phyloP scores from a whole-genome alignment of 495 filamentous ascomycete genomes.

The Penicillium daleae region DNA sequence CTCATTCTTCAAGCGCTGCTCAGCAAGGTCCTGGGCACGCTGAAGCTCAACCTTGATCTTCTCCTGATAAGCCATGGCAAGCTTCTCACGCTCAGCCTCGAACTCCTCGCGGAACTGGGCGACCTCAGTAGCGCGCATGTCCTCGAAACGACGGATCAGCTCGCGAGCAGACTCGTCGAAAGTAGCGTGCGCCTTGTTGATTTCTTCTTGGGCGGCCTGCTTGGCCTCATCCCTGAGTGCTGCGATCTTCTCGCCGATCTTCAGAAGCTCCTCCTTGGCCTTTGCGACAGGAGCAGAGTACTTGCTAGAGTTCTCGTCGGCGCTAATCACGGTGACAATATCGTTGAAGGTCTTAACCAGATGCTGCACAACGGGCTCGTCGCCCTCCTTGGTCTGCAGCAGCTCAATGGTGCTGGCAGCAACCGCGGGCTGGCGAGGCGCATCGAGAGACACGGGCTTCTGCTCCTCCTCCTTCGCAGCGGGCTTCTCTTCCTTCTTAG shows the following conservation, averaged over 20 bases:
- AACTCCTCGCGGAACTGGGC: conserved; percentile 84
- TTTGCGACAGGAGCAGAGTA: conserved; percentile 75
- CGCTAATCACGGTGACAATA: conserved; percentile 89
- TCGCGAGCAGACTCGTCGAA: conserved; percentile 82
- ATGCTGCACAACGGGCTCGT: conserved; percentile 87
- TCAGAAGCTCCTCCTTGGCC: conserved; percentile 81
- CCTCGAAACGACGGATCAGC: conserved; percentile 69
- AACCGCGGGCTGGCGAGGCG: conserved; percentile 39
- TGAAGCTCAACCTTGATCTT: conserved; percentile 77
- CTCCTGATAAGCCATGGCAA: conserved; percentile 74
- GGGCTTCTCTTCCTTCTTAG: conserved; percentile 33
- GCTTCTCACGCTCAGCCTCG: conserved; percentile 79
- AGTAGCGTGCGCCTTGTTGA: conserved; percentile 70
- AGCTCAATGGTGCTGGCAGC: conserved; percentile 72
- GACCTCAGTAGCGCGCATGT: conserved; percentile 73
- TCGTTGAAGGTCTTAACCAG: conserved; percentile 95
- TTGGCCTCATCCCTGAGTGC: conserved; percentile 67
- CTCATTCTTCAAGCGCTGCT: conserved; percentile 79
- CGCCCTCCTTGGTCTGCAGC: conserved; percentile 68
- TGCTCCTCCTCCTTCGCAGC: conserved; percentile 40
- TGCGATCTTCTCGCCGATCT: conserved; percentile 73
- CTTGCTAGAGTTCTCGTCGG: conserved; percentile 70
- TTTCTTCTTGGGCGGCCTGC: conserved; percentile 74
- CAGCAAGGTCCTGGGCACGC: conserved; percentile 71
- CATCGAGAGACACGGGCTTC: conserved; percentile 37